Evolutionary conservation across 2,329 filamentous ascomycete genomes (phyloP).

Genomic region (Fusarium xylarioides): DNA sequence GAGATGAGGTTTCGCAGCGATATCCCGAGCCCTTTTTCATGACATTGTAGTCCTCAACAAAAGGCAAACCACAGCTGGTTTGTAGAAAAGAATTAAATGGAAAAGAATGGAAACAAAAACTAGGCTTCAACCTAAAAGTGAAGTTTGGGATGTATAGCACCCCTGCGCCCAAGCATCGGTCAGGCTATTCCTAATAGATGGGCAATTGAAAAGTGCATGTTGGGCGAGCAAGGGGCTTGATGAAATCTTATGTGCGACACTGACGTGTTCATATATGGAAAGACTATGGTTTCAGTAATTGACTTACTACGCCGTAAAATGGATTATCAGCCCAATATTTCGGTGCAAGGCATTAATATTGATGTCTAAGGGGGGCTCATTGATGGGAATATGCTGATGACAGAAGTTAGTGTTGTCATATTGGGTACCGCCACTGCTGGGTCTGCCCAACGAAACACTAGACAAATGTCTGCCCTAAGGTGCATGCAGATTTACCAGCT

Average conservation of each 20-base stretch:
- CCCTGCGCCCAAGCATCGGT: neutral
- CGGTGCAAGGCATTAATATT: neutral
- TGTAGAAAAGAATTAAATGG: neutral
- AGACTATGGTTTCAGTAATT: fast-evolving
- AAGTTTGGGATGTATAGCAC: neutral
- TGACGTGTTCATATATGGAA: neutral
- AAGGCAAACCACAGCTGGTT: too few species aligned
- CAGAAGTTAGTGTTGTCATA: neutral
- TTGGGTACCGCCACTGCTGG: neutral
- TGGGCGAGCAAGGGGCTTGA: neutral
- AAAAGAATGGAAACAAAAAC: neutral
- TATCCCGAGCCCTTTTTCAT: neutral
- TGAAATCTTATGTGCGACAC: neutral
- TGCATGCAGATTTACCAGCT: neutral
- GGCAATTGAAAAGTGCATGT: neutral
- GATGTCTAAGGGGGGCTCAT: neutral
- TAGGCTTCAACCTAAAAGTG: too few species aligned
- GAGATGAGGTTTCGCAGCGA: neutral
- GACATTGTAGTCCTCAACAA: neutral
- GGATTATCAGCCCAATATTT: fast-evolving
- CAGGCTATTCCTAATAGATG: neutral
- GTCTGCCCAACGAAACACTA: neutral
- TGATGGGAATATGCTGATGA: neutral
- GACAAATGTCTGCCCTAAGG: fast-evolving
- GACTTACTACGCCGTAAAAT: fast-evolving